Percentiles rank a stretch among this genome's conserved stretches.
These are phyloP conservation scores for Claviceps maximensis DNA, from an alignment of 2,329 filamentous ascomycete species.

Conservation along the genomic window DNA sequence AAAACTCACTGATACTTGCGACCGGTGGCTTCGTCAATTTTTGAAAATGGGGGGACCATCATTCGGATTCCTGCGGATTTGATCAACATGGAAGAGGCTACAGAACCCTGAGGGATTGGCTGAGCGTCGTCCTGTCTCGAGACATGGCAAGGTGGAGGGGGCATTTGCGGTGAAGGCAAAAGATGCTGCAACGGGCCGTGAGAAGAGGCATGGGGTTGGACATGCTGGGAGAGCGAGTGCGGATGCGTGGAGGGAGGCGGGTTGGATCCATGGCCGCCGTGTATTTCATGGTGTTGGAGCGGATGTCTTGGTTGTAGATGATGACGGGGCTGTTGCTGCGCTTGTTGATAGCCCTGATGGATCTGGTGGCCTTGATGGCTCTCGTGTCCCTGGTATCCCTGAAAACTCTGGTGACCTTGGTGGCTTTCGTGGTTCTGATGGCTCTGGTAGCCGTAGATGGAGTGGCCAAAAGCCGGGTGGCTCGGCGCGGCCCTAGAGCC, in stretches of 20 bases:
- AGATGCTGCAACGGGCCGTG: conserved; percentile 7
- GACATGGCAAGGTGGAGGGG: conserved; percentile 8
- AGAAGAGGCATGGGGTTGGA: background rate
- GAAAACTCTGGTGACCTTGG: conserved; percentile 1
- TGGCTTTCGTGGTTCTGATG: conserved; percentile 2
- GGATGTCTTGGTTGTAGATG: conserved; percentile 4
- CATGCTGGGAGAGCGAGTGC: conserved; percentile 8
- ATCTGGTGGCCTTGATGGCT: background rate
- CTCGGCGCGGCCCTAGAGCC: conserved; percentile 13
- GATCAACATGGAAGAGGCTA: conserved; percentile 4
- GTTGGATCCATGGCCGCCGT: background rate
- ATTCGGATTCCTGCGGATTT: conserved; percentile 9
- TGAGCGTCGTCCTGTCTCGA: conserved; percentile 13
- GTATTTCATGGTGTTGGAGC: conserved; percentile 12
- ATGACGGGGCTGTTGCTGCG: conserved; percentile 3
- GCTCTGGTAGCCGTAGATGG: background rate
- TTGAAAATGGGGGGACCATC: conserved; percentile 17
- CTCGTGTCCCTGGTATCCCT: background rate
- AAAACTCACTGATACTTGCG: conserved; percentile 22
- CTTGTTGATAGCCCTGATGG: conserved; percentile 4
- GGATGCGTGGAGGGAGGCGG: conserved; percentile 9
- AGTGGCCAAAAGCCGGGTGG: conserved; percentile 5
- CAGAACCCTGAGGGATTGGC: background rate
- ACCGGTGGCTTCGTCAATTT: conserved; percentile 21
- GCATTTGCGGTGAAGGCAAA: conserved; percentile 8